phyloP scores from a whole-genome alignment of 1,284 basidiomycete genomes.

The Moniliophthora roreri region DNA sequence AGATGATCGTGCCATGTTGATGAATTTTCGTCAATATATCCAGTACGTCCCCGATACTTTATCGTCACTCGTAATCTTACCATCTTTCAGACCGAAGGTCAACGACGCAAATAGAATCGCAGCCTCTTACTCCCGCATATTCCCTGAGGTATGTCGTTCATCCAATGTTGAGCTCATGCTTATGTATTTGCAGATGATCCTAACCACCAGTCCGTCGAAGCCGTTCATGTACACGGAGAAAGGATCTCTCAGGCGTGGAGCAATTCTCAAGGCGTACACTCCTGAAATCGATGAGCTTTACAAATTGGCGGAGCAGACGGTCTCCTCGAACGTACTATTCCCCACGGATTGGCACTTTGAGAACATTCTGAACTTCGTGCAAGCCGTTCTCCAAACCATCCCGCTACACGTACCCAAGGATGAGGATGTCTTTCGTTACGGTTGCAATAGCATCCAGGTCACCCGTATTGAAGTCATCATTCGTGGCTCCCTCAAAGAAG shows the following conservation, averaged over 20 bases:
- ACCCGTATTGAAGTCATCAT: constrained; percentile 13
- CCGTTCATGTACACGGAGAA: constrained; percentile 14
- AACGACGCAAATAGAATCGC: neutral
- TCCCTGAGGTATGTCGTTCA: neutral
- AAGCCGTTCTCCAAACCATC: neutral
- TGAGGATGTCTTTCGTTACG: constrained; percentile 13
- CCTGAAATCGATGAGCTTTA: constrained; percentile 10
- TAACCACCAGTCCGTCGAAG: constrained; percentile 3
- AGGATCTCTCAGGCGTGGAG: constrained; percentile 3
- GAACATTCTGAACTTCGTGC: neutral
- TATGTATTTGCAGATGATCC: constrained; percentile 6
- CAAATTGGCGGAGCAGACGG: neutral
- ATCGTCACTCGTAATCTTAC: neutral
- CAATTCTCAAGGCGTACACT: constrained; percentile 1
- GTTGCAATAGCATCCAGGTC: constrained; percentile 13
- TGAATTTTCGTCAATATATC: neutral
- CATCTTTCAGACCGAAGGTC: neutral
- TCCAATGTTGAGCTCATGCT: neutral
- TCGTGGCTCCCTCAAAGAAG: neutral
- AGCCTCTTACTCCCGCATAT: neutral
- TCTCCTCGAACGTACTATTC: neutral
- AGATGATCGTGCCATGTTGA: constrained; percentile 12
- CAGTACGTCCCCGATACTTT: neutral
- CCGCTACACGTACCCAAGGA: neutral
- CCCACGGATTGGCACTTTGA: neutral